Conservation (phyloP, 2,329 filamentous ascomycete genomes). For the Colletotrichum sp. region DNA sequence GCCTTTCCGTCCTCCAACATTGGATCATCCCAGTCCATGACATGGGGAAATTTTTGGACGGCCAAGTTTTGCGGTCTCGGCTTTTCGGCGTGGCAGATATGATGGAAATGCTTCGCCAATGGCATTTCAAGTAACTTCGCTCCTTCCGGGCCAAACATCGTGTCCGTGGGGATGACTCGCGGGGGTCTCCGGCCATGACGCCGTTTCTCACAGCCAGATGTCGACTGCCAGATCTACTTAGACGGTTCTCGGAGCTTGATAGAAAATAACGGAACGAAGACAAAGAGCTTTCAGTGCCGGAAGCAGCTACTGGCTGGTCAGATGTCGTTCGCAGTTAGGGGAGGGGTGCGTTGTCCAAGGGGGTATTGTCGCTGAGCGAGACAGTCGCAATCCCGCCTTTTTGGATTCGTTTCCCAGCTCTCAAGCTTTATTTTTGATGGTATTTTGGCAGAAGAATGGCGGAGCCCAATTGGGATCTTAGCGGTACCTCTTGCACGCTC, state of each 20-base stretch:
- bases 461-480: slow-evolving; percentile 11
- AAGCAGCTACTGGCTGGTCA: background rate
- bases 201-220: background rate
- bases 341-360: background rate
- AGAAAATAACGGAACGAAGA: background rate
- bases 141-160: background rate
- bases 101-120: background rate
- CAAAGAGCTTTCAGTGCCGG: background rate
- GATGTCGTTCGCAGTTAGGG: background rate
- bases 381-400: slow-evolving; percentile 19
- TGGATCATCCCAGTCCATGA: background rate
- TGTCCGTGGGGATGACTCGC: background rate
- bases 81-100: background rate
- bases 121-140: background rate
- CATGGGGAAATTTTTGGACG: background rate
- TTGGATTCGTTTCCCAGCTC: slow-evolving; percentile 6
- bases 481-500: background rate
- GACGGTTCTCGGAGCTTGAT: background rate
- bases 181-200: background rate
- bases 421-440: slow-evolving; percentile 12
- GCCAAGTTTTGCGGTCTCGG: slow-evolving; percentile 10
- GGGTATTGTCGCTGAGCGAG: slow-evolving; percentile 8
- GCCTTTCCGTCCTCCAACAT: background rate
- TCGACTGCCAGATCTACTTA: background rate
- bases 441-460: slow-evolving; percentile 8